Evolutionary conservation across 1,284 basidiomycete genomes (phyloP).

Genomic region (Cutaneotrichosporon cyanovorans): DNA sequence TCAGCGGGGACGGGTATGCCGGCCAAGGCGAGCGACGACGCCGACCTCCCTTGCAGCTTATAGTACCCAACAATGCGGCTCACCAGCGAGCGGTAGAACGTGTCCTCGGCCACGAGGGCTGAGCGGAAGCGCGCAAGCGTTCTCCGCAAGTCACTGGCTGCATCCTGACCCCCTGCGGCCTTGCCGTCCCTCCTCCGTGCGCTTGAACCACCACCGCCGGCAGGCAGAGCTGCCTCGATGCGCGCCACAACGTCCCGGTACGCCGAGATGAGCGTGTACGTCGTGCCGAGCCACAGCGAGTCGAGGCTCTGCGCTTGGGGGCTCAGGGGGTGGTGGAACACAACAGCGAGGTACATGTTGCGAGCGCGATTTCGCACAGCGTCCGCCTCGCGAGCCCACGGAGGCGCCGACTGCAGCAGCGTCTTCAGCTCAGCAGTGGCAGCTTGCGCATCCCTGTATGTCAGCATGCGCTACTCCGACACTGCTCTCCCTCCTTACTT

Average conservation of each 20-base stretch:
- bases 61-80: slow-evolving; percentile 64
- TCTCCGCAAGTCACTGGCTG: slow-evolving; percentile 70
- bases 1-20: slow-evolving; percentile 50
- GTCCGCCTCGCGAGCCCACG: slow-evolving; percentile 76
- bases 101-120: slow-evolving; percentile 76
- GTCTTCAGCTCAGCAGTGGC: slow-evolving; percentile 31
- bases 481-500: not conserved
- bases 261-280: slow-evolving; percentile 71
- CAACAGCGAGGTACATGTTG: slow-evolving; percentile 62
- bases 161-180: slow-evolving; percentile 23
- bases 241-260: slow-evolving; percentile 69
- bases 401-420: slow-evolving; percentile 58
- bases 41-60: slow-evolving; percentile 17
- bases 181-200: not conserved
- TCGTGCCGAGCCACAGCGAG: slow-evolving; percentile 85
- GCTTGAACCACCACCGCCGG: not conserved
- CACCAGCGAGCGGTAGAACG: slow-evolving; percentile 74
- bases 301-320: slow-evolving; percentile 73
- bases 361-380: slow-evolving; percentile 69
- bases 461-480: not conserved
- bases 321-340: slow-evolving; percentile 66
- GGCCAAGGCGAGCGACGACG: slow-evolving; percentile 52
- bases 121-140: slow-evolving; percentile 77
- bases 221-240: slow-evolving; percentile 51
- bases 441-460: slow-evolving; percentile 17